These are phyloP conservation scores for Monosporozyma unispora DNA, from an alignment of 805 yeast genomes.

Conservation along the genomic window DNA sequence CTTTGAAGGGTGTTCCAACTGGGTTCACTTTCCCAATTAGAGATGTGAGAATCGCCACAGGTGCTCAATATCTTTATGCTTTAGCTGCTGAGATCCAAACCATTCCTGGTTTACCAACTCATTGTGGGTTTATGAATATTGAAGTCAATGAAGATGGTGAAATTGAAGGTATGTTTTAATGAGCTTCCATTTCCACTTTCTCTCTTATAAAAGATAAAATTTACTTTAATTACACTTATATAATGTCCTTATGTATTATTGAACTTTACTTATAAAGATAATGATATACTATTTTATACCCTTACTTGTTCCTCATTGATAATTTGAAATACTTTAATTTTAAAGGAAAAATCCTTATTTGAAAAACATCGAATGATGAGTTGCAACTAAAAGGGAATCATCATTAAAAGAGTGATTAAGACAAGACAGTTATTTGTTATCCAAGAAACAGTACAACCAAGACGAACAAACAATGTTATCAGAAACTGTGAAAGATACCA, in stretches of 20 bases:
- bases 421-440: too few species aligned
- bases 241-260: slow-evolving; percentile 1
- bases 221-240: not conserved
- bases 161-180: slow-evolving; percentile 67
- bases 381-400: too few species aligned
- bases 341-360: too few species aligned
- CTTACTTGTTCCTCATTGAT: not conserved
- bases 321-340: too few species aligned
- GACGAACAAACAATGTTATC: not conserved
- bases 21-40: slow-evolving; percentile 91
- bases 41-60: slow-evolving; percentile 88
- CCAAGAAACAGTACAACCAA: not conserved
- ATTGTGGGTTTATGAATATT: slow-evolving; percentile 93
- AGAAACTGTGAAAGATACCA: slow-evolving; percentile 5
- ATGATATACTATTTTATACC: not conserved
- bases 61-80: slow-evolving; percentile 95
- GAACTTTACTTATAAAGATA: not conserved
- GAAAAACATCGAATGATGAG: too few species aligned
- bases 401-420: too few species aligned
- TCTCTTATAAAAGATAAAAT: too few species aligned
- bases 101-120: slow-evolving; percentile 94
- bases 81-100: slow-evolving; percentile 96
- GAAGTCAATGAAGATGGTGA: slow-evolving; percentile 85
- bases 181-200: not conserved
- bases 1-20: slow-evolving; percentile 87